Base-by-base conservation (phyloP, 192 early-diverging fungal genomes). In the Martensiomyces pterosporus region DNA sequence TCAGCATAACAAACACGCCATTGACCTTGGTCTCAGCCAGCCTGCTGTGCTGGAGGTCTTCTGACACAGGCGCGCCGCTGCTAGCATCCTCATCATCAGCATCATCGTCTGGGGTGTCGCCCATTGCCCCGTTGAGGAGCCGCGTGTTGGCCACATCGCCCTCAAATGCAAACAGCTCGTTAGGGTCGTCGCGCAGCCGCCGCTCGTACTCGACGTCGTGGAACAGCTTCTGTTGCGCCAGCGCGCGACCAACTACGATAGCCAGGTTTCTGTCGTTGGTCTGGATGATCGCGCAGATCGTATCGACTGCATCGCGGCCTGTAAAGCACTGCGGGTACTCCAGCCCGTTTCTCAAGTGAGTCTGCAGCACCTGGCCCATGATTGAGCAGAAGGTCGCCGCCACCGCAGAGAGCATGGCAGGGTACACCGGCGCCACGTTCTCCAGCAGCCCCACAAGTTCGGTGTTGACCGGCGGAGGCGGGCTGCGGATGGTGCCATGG, bases 141-240 rank as follows among this genome's bases (percentile, higher is more conserved):
- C 60, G 68, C 16, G 68, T 58, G 8, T 26, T 38, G 7, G 51
- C 47, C 6, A 62, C 32, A 24, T 74, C 64, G 7, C 82, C 76
- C 21, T 79, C 76, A 66, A 95, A 92, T 43, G 82, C 76, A 57
- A 94, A 98, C 14, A 98, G 53, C 51, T 93, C 91, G 41, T 83
- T 68, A 9, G 78, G 53, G 39, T 85, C 86, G 55, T 95, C 92
- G n/a, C 91, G 84, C 41, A 97, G 80, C 5, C 88, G 77, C 66
- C 90, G 86, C 33, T 85, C 84, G 62, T 88, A 93, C 6, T 77
- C 84, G 12, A 96, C 92, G 64, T 98, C 91, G 59, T 93, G 87
- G 69, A 98, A 92, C 48, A 96, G 83, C 29, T 80, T 81, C 70
- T 98, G 95, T 38, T 85, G 80, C 58, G 90, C 91, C 46, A 98